Evolutionary conservation across 768 basidiomycete species (phyloP), one percentile per base, ranked within the genome.

Genomic region (Paxillus ammoniavirescens): DNA sequence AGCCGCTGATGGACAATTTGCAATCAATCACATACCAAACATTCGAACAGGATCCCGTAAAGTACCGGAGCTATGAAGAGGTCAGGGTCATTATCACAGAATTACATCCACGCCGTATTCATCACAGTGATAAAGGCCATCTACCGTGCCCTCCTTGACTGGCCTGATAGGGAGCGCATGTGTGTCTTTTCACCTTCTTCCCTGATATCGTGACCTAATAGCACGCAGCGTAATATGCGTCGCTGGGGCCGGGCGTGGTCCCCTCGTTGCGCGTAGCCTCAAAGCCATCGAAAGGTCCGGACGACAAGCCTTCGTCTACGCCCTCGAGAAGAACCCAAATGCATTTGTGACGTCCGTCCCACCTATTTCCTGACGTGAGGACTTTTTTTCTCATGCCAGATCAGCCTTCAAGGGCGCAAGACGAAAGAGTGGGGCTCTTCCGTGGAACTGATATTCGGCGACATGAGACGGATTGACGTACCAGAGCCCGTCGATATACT

Each of bases 1-100:
- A 95, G 90, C 97, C 97, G 21, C 71, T 99, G 62, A 96, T 96
- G 94, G 96, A 99, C 65, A 95, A 99, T 72, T 73, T 99, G 51
- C 92, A 91, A 65, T 95, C 93, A 61, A 82, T 88, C 59, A 98
- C 94, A 10, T 99, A 99, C 70, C 93, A 98, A 66, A 93, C 92
- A 2, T 99, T 99, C 64, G 97, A 99, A 65, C 84, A 93, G 67
- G 97, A 98, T 74, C 96, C 97, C 3, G 86, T 98, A 55, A 99
- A 99, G 71, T 99, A 99, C 67, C 72, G 80, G 52, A 87, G 92
- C 62, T 99, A 99, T 67, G 97, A 99, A 74, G 91, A 96, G 79
- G 91, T 87, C 45, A 72, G 46, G 48, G 40, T 47, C 23, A 42
- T 43, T 30, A 35, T 54, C 48, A 56, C 55, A 54, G 56, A 47